These are phyloP conservation scores for Beta macrorhiza DNA, from an alignment of 179 eudicot species.

Conservation along the genomic window DNA sequence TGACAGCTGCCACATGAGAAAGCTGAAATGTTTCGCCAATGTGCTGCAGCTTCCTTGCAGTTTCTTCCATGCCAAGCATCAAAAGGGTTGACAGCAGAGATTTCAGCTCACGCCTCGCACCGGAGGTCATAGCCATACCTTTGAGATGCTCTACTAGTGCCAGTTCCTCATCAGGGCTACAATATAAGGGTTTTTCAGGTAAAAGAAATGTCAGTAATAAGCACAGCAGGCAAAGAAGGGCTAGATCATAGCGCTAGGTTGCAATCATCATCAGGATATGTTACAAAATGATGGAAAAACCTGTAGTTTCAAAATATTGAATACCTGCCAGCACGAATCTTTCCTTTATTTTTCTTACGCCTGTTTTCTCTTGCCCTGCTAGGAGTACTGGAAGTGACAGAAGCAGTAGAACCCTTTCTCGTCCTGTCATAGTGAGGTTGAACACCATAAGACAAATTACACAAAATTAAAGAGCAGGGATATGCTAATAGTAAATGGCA, in stretches of 20 bases:
- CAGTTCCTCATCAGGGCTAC: conserved; percentile 88
- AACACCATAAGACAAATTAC: conserved; percentile 6
- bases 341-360: conserved; percentile 74
- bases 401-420: conserved; percentile 62
- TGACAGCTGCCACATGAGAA: conserved; percentile 80
- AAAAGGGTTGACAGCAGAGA: conserved; percentile 63
- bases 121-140: conserved; percentile 69
- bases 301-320: background rate
- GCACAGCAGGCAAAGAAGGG: background rate
- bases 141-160: conserved; percentile 88
- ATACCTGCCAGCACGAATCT: conserved; percentile 99
- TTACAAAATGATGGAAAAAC: background rate
- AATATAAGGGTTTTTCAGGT: conserved; percentile 16
- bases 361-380: conserved; percentile 66
- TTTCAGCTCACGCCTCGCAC: conserved; percentile 69
- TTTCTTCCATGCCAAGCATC: conserved; percentile 75
- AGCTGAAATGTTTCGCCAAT: conserved; percentile 63
- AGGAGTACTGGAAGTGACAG: conserved; percentile 56
- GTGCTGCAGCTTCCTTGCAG: conserved; percentile 67
- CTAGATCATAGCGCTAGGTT: background rate
- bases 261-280: background rate
- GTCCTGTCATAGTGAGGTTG: conserved; percentile 49
- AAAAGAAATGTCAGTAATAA: conserved; percentile 13
- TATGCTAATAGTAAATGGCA: background rate
- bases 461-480: background rate